Percentiles rank a stretch among this genome's conserved stretches.
Conservation (phyloP, 257 asterid species). For the Cinchona pubescens region DNA sequence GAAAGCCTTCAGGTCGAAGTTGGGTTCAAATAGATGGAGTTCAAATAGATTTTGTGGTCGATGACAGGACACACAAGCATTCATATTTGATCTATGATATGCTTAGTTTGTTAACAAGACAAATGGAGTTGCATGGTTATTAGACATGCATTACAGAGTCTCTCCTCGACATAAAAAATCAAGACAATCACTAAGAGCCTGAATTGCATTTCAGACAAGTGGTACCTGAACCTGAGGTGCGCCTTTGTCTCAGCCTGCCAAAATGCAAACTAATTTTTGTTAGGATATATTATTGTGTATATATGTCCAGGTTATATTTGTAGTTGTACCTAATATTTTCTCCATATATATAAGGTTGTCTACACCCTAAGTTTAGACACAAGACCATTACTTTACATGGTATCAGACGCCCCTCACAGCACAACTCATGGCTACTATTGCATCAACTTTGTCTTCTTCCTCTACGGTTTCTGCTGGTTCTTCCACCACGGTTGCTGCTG, state of each 20-base stretch:
- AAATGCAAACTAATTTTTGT: too few species aligned
- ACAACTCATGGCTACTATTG: too few species aligned
- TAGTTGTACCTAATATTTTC: too few species aligned
- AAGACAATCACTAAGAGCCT: not conserved
- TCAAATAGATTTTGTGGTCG: constrained; percentile 44
- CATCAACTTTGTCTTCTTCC: too few species aligned
- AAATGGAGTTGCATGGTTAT: constrained; percentile 11
- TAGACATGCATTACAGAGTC: not conserved
- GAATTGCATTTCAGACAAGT: not conserved
- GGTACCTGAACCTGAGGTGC: not conserved
- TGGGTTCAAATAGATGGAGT: constrained; percentile 59
- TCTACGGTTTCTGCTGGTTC: too few species aligned
- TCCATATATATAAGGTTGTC: too few species aligned
- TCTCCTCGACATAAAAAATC: not conserved
- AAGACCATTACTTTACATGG: too few species aligned
- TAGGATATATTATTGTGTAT: too few species aligned
- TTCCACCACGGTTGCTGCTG: too few species aligned
- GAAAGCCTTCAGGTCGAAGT: constrained; percentile 68
- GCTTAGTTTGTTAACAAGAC: constrained; percentile 9
- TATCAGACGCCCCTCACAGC: too few species aligned
- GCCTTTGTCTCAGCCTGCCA: not conserved
- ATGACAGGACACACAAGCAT: constrained; percentile 47
- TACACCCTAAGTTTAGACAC: too few species aligned
- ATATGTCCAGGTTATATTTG: too few species aligned
- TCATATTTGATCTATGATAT: constrained; percentile 31